These are phyloP conservation scores for Aspergillus ruber DNA, from an alignment of 2,329 filamentous ascomycete genomes.

Conservation along the genomic window DNA sequence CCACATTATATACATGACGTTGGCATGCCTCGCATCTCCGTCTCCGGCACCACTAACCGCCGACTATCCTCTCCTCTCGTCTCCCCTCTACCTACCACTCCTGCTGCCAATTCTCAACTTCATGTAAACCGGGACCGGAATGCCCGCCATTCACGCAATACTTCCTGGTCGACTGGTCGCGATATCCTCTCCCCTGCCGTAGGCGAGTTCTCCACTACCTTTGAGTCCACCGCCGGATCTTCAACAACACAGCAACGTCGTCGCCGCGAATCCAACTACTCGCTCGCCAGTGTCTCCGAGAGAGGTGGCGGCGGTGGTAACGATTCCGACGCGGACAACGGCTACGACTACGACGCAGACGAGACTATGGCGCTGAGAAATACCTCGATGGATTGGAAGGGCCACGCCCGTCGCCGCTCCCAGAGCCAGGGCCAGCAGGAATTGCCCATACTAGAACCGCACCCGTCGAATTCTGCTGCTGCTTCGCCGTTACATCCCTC, in stretches of 20 bases:
- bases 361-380: constrained; percentile 21
- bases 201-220: neutral
- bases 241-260: constrained; percentile 20
- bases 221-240: constrained; percentile 12
- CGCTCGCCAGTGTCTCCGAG: constrained; percentile 26
- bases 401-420: constrained; percentile 25
- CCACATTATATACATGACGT: constrained; percentile 6
- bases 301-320: constrained; percentile 17
- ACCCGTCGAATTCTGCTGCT: neutral
- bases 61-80: constrained; percentile 1
- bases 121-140: constrained; percentile 22
- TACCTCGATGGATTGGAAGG: constrained; percentile 25
- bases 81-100: constrained; percentile 1
- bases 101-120: neutral
- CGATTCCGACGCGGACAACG: constrained; percentile 17
- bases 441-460: constrained; percentile 13
- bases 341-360: constrained; percentile 12
- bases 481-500: neutral
- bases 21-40: constrained; percentile 1
- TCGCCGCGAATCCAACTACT: constrained; percentile 28
- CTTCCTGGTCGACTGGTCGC: constrained; percentile 30
- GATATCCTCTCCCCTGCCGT: constrained; percentile 7
- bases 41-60: constrained; percentile 1
- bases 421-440: constrained; percentile 18
- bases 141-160: constrained; percentile 30